phyloP scores from a whole-genome alignment of 176 grass and related monocot species.

The Tillandsia leiboldiana region DNA sequence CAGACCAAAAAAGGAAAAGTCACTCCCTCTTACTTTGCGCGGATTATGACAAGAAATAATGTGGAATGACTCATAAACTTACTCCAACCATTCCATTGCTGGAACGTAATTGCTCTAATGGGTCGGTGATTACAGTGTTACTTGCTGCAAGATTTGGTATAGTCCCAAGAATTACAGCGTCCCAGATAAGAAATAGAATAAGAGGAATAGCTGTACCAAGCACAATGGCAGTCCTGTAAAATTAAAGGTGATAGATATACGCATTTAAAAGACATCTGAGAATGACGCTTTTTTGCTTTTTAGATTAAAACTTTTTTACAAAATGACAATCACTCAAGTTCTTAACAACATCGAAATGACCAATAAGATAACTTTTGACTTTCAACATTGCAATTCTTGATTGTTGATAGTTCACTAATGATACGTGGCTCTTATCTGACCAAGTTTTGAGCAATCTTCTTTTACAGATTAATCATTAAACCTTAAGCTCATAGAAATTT shows the following conservation, averaged over 20 bases:
- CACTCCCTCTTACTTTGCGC: not conserved
- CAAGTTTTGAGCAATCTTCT: not conserved
- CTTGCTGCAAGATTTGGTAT: constrained; percentile 36
- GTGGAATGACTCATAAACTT: constrained; percentile 17
- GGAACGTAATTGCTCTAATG: constrained; percentile 57
- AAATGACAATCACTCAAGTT: not conserved
- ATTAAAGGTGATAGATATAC: constrained; percentile 2
- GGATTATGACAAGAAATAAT: not conserved
- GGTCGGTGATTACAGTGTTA: constrained; percentile 33
- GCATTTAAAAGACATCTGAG: not conserved
- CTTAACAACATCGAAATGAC: no score
- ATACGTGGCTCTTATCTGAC: not conserved
- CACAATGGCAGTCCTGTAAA: constrained; percentile 68
- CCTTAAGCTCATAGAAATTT: no score
- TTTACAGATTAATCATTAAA: no score
- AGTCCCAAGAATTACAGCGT: constrained; percentile 85
- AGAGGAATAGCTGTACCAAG: constrained; percentile 82
- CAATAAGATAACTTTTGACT: no score
- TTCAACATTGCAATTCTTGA: no score
- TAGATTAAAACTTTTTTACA: not conserved
- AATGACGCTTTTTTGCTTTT: constrained; percentile 12
- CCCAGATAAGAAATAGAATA: constrained; percentile 76
- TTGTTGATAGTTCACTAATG: no score
- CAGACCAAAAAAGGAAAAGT: no score
- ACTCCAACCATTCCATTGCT: constrained; percentile 79